Percentiles rank a stretch among this genome's conserved stretches.
Conservation (phyloP, 2,329 filamentous ascomycete genomes). For the Trichoderma sp. region DNA sequence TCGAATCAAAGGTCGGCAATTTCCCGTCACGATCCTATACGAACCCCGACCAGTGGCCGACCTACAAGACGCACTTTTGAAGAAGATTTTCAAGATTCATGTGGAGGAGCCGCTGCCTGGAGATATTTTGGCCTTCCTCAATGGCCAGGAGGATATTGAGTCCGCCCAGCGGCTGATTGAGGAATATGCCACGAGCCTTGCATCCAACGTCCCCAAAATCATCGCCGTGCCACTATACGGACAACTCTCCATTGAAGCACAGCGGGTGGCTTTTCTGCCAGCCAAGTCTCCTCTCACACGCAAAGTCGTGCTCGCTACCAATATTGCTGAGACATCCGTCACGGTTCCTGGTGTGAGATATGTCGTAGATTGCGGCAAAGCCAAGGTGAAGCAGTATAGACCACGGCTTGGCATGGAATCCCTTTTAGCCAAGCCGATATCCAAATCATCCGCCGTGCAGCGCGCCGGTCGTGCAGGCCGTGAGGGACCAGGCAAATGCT, state of each 20-base stretch:
- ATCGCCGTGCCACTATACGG: constrained; percentile 81
- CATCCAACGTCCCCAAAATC: constrained; percentile 70
- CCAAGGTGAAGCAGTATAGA: constrained; percentile 90
- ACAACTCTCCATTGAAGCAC: constrained; percentile 79
- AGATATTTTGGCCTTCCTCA: constrained; percentile 88
- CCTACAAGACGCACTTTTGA: constrained; percentile 76
- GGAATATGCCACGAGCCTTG: constrained; percentile 70
- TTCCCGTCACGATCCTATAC: constrained; percentile 76
- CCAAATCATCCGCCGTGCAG: constrained; percentile 89
- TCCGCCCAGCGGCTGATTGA: constrained; percentile 75
- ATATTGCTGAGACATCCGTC: constrained; percentile 98
- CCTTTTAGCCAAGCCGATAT: constrained; percentile 84
- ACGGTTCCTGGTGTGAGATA: constrained; percentile 91
- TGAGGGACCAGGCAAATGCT: constrained; percentile 88
- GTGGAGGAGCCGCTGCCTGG: constrained; percentile 86
- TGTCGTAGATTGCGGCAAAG: constrained; percentile 90
- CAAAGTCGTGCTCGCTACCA: constrained; percentile 89
- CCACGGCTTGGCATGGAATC: constrained; percentile 84
- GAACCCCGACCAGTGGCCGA: constrained; percentile 72
- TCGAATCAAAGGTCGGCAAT: constrained; percentile 82
- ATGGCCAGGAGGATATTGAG: constrained; percentile 91
- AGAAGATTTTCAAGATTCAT: constrained; percentile 83
- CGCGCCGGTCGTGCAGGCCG: constrained; percentile 87
- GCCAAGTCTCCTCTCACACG: constrained; percentile 69
- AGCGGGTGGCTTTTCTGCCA: constrained; percentile 81